phyloP scores from a whole-genome alignment of 2,329 filamentous ascomycete species.

The Diaporthe australafricana region DNA sequence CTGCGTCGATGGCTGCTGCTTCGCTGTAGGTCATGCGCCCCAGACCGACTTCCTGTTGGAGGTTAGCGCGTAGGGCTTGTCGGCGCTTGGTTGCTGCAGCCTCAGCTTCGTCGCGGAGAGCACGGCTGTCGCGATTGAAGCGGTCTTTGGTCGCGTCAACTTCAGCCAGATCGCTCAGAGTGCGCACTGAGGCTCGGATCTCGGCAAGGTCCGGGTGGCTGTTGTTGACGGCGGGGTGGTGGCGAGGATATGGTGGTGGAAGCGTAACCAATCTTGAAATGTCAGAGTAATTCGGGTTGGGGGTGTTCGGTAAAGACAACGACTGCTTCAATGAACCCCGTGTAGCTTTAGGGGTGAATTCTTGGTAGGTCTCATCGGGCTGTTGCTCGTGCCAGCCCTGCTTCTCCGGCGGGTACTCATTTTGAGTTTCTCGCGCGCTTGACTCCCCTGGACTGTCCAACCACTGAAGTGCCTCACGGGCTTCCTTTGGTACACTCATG shows the following conservation, averaged over 20 bases:
- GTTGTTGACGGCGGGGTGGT: slow-evolving; percentile 96
- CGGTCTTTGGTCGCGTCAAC: slow-evolving; percentile 75
- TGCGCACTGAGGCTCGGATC: slow-evolving; percentile 79
- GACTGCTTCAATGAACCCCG: slow-evolving; percentile 56
- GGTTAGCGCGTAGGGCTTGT: slow-evolving; percentile 76
- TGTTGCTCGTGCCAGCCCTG: slow-evolving; percentile 62
- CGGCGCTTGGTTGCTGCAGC: slow-evolving; percentile 64
- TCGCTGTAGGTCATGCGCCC: slow-evolving; percentile 86
- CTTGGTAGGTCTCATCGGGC: slow-evolving; percentile 53
- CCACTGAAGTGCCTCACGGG: slow-evolving; percentile 79
- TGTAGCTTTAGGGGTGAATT: slow-evolving; percentile 57
- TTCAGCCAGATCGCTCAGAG: slow-evolving; percentile 79
- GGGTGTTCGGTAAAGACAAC: slow-evolving; percentile 58
- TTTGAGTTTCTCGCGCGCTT: slow-evolving; percentile 54
- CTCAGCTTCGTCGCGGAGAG: slow-evolving; percentile 67
- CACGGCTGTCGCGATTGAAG: slow-evolving; percentile 67
- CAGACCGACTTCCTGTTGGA: slow-evolving; percentile 82
- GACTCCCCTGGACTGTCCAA: slow-evolving; percentile 57
- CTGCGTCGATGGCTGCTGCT: slow-evolving; percentile 83
- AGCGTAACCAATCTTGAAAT: slow-evolving; percentile 93
- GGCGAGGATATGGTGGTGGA: slow-evolving; percentile 92
- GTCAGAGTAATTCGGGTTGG: slow-evolving; percentile 73
- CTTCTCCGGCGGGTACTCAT: slow-evolving; percentile 68
- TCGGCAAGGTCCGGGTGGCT: slow-evolving; percentile 89
- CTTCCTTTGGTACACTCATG: slow-evolving; percentile 88